Percentiles rank a stretch among this genome's conserved stretches.
These are phyloP conservation scores for Allantophomopsis lycopodina DNA, from an alignment of 2,329 filamentous ascomycete genomes.

Conservation along the genomic window DNA sequence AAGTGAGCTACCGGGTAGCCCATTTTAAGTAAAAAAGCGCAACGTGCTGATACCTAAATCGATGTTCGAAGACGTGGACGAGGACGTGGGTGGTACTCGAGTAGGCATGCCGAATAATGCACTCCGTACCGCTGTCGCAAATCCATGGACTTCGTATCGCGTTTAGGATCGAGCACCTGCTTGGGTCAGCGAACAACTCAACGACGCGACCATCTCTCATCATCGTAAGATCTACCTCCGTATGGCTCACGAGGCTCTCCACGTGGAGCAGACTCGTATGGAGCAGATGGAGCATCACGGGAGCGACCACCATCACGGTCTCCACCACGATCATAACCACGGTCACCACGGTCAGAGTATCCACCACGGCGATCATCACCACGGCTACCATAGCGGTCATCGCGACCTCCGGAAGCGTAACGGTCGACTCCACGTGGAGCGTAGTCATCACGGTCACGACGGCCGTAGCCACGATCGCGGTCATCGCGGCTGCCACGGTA, in stretches of 20 bases:
- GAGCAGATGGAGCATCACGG: constrained; percentile 25
- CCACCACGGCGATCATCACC: constrained; percentile 29
- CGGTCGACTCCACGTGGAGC: constrained; percentile 21
- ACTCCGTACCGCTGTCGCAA: constrained; percentile 18
- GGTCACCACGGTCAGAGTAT: constrained; percentile 25
- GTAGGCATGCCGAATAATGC: no score
- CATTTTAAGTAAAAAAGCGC: constrained; percentile 6
- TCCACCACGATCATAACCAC: constrained; percentile 29
- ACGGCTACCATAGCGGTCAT: constrained; percentile 18
- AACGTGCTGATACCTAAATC: constrained; percentile 12
- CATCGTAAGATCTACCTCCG: constrained; percentile 23
- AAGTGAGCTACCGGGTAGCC: constrained; percentile 13
- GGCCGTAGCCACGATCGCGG: constrained; percentile 24
- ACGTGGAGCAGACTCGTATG: constrained; percentile 27
- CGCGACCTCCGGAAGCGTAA: constrained; percentile 15
- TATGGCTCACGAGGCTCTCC: constrained; percentile 28
- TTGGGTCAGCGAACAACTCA: constrained; percentile 20
- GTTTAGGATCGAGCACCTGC: constrained; percentile 21
- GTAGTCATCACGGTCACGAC: constrained; percentile 21
- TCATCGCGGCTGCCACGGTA: constrained; percentile 34
- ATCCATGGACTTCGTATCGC: constrained; percentile 20
- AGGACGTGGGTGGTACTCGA: constrained; percentile 13
- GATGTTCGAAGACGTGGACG: constrained; percentile 18
- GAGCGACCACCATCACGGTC: constrained; percentile 26
- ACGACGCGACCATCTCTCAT: constrained; percentile 18